A percentile compares a stretch with the other conserved stretches of the same genome.
phyloP scores from a whole-genome alignment of 192 early-diverging fungal species.

The Backusella tuberculispora region DNA sequence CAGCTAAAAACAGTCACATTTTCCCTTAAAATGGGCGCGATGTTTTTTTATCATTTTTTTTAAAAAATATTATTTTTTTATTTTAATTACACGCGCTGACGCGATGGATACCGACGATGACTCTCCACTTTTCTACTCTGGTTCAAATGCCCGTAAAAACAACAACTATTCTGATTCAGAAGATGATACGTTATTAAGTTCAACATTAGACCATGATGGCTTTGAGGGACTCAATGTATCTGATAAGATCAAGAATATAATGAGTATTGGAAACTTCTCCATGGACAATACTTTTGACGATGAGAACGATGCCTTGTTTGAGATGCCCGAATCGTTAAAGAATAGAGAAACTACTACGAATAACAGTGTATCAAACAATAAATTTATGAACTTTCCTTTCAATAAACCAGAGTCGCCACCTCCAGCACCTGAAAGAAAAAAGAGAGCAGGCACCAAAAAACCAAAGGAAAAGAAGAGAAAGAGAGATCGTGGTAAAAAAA shows the following conservation, averaged over 20 bases:
- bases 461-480: background rate
- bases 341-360: background rate
- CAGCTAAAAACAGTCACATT: background rate
- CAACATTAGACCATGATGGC: background rate
- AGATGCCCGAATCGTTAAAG: conserved; percentile 3
- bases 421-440: background rate
- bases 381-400: conserved; percentile 14
- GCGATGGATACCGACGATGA: conserved; percentile 11
- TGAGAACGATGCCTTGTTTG: conserved; percentile 13
- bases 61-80: background rate
- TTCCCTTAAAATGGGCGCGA: background rate
- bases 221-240: conserved; percentile 16
- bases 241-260: conserved; percentile 22
- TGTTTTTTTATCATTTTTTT: background rate
- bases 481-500: background rate
- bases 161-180: conserved; percentile 26
- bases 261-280: background rate
- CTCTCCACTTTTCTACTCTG: background rate
- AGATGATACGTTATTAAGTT: conserved; percentile 14
- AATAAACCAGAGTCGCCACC: background rate
- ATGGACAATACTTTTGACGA: conserved; percentile 7
- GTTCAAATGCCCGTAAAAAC: background rate
- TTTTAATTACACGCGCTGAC: background rate
- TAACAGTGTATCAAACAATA: background rate
- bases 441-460: background rate